Base-by-base conservation (phyloP, 768 basidiomycete genomes). In the Tylopilus plumbeoviolaceoides region DNA sequence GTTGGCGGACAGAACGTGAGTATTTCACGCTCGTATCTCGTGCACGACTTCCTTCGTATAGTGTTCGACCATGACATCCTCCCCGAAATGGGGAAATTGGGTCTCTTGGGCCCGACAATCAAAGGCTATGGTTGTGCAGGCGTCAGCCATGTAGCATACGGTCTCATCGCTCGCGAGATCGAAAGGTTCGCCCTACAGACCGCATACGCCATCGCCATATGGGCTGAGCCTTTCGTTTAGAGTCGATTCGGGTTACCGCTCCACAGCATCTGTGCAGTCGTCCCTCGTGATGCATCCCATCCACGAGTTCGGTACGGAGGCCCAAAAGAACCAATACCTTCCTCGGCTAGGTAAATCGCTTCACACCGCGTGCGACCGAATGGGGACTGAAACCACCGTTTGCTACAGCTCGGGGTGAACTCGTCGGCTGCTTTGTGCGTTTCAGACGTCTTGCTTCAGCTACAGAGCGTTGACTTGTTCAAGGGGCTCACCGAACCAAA, bases 221-320 rank as follows among this genome's bases (percentile, higher is more conserved):
- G n/a, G 33, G 33, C 47, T n/a, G n/a, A n/a, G 59, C 5, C 7
- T 18, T 18, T 36, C 47, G 3, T 23, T 23, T 47, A 93, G 95
- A 56, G 85, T 98, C 36, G 95, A 99, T 66, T 98, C 95, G 3
- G 95, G 95, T 0, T 98, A 97, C 65, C 89, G 95, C 23, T 95
- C 91, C 5, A 95, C 86, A 4, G 85, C 93, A 57, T 97, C 94
- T 17, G 95, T 98, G 4, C 95, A 98, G 69, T 92, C 90, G 1
- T 95, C 92, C 18, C 81, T 99, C 25, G 92, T 95, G 12, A 99
- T 99, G 95, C 91, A 95, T 64, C 94, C 87, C 9, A 90, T 92
- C 59, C 72, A 89, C 64, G 85, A 89, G 62, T 98, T 94, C 67
- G 95, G 95, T 2, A 82, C 86, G 0, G 85, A 93, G 30, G 84